phyloP scores from a whole-genome alignment of 805 yeast species.

The Starmerella apicola region DNA sequence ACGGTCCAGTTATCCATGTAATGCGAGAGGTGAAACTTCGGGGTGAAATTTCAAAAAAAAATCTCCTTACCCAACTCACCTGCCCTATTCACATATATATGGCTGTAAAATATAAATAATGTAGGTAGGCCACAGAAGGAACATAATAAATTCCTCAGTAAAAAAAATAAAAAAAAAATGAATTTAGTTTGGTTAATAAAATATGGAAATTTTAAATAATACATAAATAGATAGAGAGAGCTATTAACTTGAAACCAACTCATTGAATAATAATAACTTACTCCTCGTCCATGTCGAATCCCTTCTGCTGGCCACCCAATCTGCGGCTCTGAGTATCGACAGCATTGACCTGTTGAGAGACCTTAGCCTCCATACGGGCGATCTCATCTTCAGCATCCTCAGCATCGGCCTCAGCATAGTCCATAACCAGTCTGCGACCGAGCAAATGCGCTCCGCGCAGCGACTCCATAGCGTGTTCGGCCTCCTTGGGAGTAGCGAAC shows the following conservation, averaged over 20 bases:
- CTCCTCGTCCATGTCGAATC: constrained; percentile 41
- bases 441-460: constrained; percentile 91
- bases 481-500: constrained; percentile 74
- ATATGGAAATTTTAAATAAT: no score
- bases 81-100: no score
- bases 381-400: constrained; percentile 82
- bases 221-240: background rate
- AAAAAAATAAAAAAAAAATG: no score
- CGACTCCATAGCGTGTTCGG: constrained; percentile 86
- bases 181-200: no score
- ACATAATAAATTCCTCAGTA: background rate
- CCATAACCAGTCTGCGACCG: constrained; percentile 89
- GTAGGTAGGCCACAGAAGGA: background rate
- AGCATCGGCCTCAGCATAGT: constrained; percentile 75
- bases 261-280: constrained; percentile 30
- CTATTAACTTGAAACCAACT: background rate
- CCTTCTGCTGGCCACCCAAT: constrained; percentile 57
- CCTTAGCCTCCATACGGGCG: constrained; percentile 78
- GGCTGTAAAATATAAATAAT: no score
- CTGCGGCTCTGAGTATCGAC: constrained; percentile 58
- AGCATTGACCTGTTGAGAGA: constrained; percentile 63
- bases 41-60: no score
- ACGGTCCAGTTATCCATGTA: constrained; percentile 22
- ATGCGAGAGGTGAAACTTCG: background rate
- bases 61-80: no score